Evolutionary conservation across 192 early-diverging fungal species (phyloP), one percentile per base, ranked within the genome.

Genomic region (Jimgerdemannia flammicorona): DNA sequence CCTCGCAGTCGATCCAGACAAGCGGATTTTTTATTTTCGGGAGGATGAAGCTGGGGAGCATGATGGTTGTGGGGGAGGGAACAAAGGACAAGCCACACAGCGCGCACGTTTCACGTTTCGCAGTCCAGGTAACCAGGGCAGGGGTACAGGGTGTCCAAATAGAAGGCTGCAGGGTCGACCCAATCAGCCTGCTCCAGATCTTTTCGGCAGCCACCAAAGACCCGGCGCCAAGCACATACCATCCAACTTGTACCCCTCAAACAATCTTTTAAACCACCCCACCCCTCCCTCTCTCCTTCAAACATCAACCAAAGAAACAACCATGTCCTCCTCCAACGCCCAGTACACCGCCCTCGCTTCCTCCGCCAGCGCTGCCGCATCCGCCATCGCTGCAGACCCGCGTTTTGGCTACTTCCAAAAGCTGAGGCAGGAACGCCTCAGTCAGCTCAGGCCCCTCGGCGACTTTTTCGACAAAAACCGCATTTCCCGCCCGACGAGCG

Each of bases 1-100:
- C 87, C 82, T 93, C 93, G 43, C 92, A 89, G 72, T 96, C 94
- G 70, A 96, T 92, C 94, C 94, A 96, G 39, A 96, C 90, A 9
- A 96, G 81, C 19, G 92, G 90, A 69, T 89, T 81, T 19, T 78
- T 77, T 69, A 73, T 76, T 67, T 42, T 74, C 19, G n/a, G n/a
- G n/a, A n/a, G n/a, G n/a, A n/a, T n/a, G 74, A 10, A 3, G 70
- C 59, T 4, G 59, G 40, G 49, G 49, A 54, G 49, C 11, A 54
- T 4, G 11, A 54, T 7, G 49, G 6, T 4, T 11, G 49, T 54
- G 6, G 49, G 11, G 11, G 49, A 4, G 11, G 4, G 49, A 14
- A 59, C 6, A 14, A 14, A 6, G 49, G 49, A 14, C 49, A 59
- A 59, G 49, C 49, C 49, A 59, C 49, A 59, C 49, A 59, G 0